Conservation (phyloP, 768 basidiomycete genomes). For the Collybiopsis luxurians region DNA sequence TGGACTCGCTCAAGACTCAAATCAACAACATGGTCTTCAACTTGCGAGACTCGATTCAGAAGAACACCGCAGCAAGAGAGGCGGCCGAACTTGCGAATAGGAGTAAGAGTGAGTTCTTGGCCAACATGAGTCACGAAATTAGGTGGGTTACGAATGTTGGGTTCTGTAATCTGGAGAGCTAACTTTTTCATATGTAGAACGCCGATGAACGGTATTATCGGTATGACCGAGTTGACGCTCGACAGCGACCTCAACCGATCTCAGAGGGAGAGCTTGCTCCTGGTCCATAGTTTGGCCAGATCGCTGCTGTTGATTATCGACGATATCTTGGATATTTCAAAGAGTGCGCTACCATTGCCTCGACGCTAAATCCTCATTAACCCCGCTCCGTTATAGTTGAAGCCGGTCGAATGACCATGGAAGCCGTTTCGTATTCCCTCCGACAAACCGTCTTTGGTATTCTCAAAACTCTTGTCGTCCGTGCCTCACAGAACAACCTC, state of each 20-base stretch:
- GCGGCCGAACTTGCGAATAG: conserved; percentile 98
- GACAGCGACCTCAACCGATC: conserved; percentile 94
- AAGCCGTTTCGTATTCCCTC: conserved; percentile 96
- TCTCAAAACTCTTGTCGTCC: conserved; percentile 95
- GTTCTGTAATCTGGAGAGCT: background rate
- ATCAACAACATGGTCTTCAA: conserved; percentile 99
- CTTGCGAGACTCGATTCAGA: conserved; percentile 93
- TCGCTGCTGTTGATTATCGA: conserved; percentile 96
- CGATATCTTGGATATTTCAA: conserved; percentile 99
- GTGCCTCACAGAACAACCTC: conserved; percentile 94
- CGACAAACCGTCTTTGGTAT: conserved; percentile 98
- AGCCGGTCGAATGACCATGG: conserved; percentile 99
- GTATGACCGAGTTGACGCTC: conserved; percentile 98
- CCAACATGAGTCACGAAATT: conserved; percentile 98
- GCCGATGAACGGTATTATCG: conserved; percentile 99
- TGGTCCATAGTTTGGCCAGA: conserved; percentile 93
- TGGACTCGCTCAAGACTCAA: conserved; percentile 99
- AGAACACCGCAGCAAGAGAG: conserved; percentile 96
- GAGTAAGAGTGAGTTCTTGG: conserved; percentile 96
- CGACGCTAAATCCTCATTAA: too few species aligned
- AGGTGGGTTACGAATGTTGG: conserved; percentile 61
- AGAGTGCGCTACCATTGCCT: conserved; percentile 93
- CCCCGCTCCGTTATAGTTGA: conserved; percentile 85
- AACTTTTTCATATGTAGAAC: conserved; percentile 54
- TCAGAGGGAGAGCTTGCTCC: conserved; percentile 91